These are phyloP conservation scores for Reticulascus tulasneorum DNA, from an alignment of 2,329 filamentous ascomycete genomes.

Conservation along the genomic window DNA sequence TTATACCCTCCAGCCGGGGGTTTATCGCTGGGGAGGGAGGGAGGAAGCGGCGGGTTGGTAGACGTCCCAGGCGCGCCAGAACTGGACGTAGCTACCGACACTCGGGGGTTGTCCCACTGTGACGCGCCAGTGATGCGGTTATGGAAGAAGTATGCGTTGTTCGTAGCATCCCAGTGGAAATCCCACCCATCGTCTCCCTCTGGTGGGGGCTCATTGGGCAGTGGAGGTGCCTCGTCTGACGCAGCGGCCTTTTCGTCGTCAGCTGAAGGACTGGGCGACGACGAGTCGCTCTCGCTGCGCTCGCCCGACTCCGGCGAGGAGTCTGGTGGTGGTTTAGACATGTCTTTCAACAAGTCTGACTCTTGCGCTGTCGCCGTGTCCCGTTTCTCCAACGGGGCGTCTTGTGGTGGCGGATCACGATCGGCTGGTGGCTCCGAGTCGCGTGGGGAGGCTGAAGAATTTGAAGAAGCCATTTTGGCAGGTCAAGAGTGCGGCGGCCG, in stretches of 20 bases:
- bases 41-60: conserved; percentile 21
- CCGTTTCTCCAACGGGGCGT: too few relatives aligned
- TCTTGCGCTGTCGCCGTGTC: too few relatives aligned
- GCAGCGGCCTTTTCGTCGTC: conserved; percentile 8
- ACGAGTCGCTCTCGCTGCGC: conserved; percentile 7
- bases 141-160: conserved; percentile 75
- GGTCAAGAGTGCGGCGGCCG: too few relatives aligned
- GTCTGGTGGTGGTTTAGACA: conserved; percentile 1
- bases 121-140: conserved; percentile 72
- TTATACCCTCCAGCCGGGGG: conserved; percentile 75
- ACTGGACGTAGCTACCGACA: conserved; percentile 41
- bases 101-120: conserved; percentile 84
- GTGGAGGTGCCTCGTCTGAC: conserved; percentile 25
- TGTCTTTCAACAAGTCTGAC: too few relatives aligned
- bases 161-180: conserved; percentile 67
- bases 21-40: conserved; percentile 28
- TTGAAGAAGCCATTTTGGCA: too few relatives aligned
- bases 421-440: conserved; percentile 5
- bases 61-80: conserved; percentile 16
- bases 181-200: conserved; percentile 77
- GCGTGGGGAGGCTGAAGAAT: conserved; percentile 6
- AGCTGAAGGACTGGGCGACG: conserved; percentile 5
- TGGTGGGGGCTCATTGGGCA: conserved; percentile 34
- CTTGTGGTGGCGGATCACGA: too few relatives aligned
- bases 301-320: conserved; percentile 14